Conservation (phyloP, 1,284 basidiomycete genomes). For the Ceratobasidium sp. region DNA sequence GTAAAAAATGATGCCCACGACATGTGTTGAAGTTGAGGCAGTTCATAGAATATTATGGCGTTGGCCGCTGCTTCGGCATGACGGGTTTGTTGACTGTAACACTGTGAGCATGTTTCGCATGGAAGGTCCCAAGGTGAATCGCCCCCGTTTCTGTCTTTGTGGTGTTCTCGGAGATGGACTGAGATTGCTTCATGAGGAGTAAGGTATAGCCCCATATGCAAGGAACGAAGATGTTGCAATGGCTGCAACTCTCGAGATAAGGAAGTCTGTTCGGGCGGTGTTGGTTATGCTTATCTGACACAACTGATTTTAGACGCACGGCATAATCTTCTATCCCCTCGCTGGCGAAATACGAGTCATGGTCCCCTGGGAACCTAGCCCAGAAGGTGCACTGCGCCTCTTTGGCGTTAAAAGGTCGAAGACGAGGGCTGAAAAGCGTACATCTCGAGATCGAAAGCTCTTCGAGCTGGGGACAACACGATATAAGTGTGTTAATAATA, state of each 20-base stretch:
- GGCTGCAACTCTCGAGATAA: constrained; percentile 12
- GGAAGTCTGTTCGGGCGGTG: not conserved
- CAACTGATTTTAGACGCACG: not conserved
- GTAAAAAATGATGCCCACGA: constrained; percentile 35
- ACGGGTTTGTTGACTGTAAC: not conserved
- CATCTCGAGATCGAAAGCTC: constrained; percentile 38
- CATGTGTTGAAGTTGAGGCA: constrained; percentile 3
- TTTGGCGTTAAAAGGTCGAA: not conserved
- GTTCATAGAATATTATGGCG: not conserved
- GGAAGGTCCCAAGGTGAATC: not conserved
- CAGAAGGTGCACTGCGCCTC: constrained; percentile 14
- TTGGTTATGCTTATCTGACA: not conserved
- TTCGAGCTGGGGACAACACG: constrained; percentile 17
- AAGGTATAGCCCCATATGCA: constrained; percentile 34
- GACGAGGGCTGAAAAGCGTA: constrained; percentile 32
- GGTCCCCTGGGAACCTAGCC: constrained; percentile 24
- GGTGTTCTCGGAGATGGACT: not conserved
- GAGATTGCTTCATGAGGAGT: constrained; percentile 29
- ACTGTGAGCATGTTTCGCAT: constrained; percentile 3
- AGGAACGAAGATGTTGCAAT: not conserved
- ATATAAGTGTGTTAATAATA: constrained; percentile 13
- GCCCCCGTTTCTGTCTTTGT: not conserved
- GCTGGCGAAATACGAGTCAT: constrained; percentile 42
- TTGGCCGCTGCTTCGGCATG: constrained; percentile 9
- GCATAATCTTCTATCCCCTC: constrained; percentile 38